Evolutionary conservation across 306 rosid species (phyloP).

Genomic region (Pueraria montana): DNA sequence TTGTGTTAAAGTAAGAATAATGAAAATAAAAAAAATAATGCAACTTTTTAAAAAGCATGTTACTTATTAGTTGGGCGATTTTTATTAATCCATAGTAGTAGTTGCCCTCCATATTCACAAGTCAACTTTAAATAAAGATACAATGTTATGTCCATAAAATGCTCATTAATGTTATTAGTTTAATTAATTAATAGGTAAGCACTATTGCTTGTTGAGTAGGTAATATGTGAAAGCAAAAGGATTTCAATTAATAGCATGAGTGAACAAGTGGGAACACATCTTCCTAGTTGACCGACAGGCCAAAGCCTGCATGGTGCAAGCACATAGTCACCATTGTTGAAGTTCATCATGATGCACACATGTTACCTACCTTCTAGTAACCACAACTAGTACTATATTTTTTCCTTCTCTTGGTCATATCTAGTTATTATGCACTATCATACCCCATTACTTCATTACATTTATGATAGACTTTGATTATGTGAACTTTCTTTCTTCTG

Average conservation of each 20-base stretch:
- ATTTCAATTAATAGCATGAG: background rate
- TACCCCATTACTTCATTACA: background rate
- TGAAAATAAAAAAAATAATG: background rate
- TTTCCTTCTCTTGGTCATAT: background rate
- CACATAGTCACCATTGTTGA: slow-evolving; percentile 26
- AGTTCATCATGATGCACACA: slow-evolving; percentile 20
- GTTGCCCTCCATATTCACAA: background rate
- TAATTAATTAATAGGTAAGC: background rate
- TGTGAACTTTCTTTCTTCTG: background rate
- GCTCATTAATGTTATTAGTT: background rate
- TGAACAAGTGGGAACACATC: background rate
- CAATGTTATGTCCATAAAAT: background rate
- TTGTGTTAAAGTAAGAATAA: background rate
- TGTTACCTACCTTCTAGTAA: background rate
- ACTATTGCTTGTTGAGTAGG: background rate
- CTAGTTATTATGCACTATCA: background rate
- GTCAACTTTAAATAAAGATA: background rate
- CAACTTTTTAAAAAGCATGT: background rate
- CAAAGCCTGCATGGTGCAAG: background rate
- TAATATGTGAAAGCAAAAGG: slow-evolving; percentile 5
- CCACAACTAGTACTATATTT: background rate
- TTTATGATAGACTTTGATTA: background rate
- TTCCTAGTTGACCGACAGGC: slow-evolving; percentile 17
- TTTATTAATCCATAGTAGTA: background rate
- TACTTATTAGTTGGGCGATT: background rate